A percentile compares a stretch with the other conserved stretches of the same genome.
phyloP scores from a whole-genome alignment of 225 moss, liverwort and hornwort genomes.

The Antitrichia curtipendula region DNA sequence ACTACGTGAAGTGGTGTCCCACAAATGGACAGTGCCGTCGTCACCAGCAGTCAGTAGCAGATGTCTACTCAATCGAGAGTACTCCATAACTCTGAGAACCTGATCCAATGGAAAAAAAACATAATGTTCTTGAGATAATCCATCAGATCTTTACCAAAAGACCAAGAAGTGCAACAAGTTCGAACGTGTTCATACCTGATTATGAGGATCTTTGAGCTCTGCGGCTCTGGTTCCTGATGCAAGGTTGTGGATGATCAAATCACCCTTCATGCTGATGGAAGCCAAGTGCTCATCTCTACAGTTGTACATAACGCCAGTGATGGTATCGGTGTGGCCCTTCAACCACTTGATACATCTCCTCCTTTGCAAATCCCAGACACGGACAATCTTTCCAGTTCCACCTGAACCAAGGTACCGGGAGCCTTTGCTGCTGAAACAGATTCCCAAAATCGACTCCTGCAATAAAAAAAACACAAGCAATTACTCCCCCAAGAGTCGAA shows the following conservation, averaged over 20 bases:
- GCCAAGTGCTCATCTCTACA: constrained; percentile 92
- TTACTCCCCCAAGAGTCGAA: background rate
- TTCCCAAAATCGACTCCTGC: constrained; percentile 94
- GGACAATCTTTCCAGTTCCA: constrained; percentile 92
- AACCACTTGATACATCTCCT: constrained; percentile 98
- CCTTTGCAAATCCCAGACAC: constrained; percentile 97
- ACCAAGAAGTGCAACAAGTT: background rate
- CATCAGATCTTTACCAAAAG: background rate
- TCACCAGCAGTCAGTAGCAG: constrained; percentile 96
- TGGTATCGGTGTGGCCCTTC: constrained; percentile 91
- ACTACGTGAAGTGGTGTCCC: constrained; percentile 98
- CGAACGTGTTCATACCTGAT: constrained; percentile 48
- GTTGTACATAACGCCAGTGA: constrained; percentile 94
- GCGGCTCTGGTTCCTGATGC: constrained; percentile 86
- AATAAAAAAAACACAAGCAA: background rate
- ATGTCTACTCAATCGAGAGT: constrained; percentile 99
- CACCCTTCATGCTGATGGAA: constrained; percentile 88
- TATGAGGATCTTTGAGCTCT: constrained; percentile 90
- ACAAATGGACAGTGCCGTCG: constrained; percentile 95
- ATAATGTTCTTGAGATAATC: background rate
- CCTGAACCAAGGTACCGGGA: constrained; percentile 96
- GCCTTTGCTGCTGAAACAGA: constrained; percentile 97
- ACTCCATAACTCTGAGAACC: constrained; percentile 99
- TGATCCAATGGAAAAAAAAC: constrained; percentile 5
- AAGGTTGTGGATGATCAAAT: constrained; percentile 90